Percentiles rank a stretch among this genome's conserved stretches.
phyloP scores from a whole-genome alignment of 2,329 filamentous ascomycete species.

The Botrytis paeoniae region DNA sequence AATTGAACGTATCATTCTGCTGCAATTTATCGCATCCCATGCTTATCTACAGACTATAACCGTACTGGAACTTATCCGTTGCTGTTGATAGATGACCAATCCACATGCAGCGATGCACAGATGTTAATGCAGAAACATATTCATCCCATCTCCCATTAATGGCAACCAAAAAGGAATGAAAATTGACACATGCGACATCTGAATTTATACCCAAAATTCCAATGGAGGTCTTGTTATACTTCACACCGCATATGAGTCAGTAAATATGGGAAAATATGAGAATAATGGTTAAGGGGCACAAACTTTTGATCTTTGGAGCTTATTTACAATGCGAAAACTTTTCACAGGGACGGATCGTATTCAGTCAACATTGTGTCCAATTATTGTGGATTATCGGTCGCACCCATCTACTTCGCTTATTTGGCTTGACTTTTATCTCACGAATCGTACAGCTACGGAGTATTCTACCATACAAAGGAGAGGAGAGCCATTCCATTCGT shows the following conservation, averaged over 20 bases:
- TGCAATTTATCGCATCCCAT: not conserved
- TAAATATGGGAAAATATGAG: not conserved
- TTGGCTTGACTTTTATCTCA: not conserved
- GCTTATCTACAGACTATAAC: not conserved
- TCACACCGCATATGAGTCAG: not conserved
- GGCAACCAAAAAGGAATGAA: not conserved
- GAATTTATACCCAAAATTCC: not conserved
- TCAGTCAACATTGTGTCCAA: not conserved
- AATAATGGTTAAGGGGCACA: not conserved
- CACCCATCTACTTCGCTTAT: constrained; percentile 3
- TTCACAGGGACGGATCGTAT: constrained; percentile 5
- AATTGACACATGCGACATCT: not conserved
- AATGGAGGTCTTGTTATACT: not conserved
- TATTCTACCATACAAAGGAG: not conserved
- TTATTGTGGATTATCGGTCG: not conserved
- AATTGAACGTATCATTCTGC: constrained; percentile 16
- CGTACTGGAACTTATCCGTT: not conserved
- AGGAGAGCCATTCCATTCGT: not conserved
- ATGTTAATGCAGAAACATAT: not conserved
- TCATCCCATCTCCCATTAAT: constrained; percentile 5
- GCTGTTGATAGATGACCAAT: constrained; percentile 1
- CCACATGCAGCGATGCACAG: not conserved
- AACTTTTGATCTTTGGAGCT: not conserved
- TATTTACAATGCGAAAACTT: not conserved
- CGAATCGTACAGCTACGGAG: not conserved